Conservation (phyloP, 2,329 filamentous ascomycete species). For the Aureobasidium sp. region DNA sequence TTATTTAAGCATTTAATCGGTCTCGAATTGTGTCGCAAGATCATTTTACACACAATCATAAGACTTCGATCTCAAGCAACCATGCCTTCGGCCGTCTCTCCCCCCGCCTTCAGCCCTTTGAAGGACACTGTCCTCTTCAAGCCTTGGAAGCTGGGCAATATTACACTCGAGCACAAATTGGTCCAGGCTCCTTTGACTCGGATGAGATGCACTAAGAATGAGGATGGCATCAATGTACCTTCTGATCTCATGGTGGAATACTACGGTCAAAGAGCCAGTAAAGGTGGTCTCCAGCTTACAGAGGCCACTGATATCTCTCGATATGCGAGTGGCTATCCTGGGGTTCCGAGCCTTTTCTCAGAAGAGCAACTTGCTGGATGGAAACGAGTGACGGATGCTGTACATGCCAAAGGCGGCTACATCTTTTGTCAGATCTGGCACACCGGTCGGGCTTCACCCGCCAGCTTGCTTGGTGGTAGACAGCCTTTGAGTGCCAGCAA, state of each 20-base stretch:
- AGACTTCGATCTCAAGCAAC: too few relatives aligned
- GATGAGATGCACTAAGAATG: slow-evolving; percentile 31
- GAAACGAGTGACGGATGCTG: slow-evolving; percentile 53
- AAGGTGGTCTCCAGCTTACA: slow-evolving; percentile 5
- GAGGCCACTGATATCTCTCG: slow-evolving; percentile 32
- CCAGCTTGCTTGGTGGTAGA: slow-evolving; percentile 22
- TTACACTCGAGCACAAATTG: slow-evolving; percentile 46
- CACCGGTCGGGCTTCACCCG: slow-evolving; percentile 42
- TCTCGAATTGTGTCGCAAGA: neutral
- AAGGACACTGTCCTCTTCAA: slow-evolving; percentile 28
- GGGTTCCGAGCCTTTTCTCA: slow-evolving; percentile 51
- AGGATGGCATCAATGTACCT: slow-evolving; percentile 40
- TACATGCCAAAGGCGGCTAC: slow-evolving; percentile 56
- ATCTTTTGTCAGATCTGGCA: slow-evolving; percentile 58
- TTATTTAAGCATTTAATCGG: neutral
- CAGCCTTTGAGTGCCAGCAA: slow-evolving; percentile 26
- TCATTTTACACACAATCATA: too few relatives aligned
- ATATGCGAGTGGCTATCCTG: slow-evolving; percentile 39
- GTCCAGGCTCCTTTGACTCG: slow-evolving; percentile 49
- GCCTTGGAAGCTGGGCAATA: slow-evolving; percentile 33
- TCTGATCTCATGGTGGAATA: slow-evolving; percentile 37
- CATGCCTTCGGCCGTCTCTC: slow-evolving; percentile 19
- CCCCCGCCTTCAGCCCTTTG: slow-evolving; percentile 16
- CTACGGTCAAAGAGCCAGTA: slow-evolving; percentile 23
- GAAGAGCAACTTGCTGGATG: slow-evolving; percentile 51